Percentiles rank a stretch among this genome's conserved stretches.
Evolutionary conservation across 257 asterid genomes (phyloP).

Genomic region (Scutellaria minor): DNA sequence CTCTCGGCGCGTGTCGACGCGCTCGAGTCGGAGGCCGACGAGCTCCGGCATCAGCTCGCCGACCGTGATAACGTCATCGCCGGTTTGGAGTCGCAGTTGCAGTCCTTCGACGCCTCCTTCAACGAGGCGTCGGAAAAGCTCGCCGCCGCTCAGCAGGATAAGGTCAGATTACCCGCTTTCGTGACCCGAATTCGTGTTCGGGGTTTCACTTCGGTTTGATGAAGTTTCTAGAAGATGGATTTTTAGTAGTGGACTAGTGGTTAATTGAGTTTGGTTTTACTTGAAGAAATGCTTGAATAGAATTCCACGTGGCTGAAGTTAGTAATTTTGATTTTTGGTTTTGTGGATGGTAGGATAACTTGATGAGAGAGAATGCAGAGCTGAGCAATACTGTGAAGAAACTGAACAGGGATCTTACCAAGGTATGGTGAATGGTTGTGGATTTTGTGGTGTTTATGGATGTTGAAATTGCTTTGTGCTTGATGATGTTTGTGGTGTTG

Average conservation of each 20-base stretch:
- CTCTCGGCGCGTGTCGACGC: constrained; percentile 82
- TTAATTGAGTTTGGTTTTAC: neutral
- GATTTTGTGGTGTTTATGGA: neutral
- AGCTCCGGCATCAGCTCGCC: constrained; percentile 63
- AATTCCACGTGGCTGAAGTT: too few relatives aligned
- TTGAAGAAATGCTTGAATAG: neutral
- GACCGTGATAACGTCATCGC: constrained; percentile 71
- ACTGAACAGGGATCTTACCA: constrained; percentile 60
- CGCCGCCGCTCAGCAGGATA: constrained; percentile 64
- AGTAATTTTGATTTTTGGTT: neutral
- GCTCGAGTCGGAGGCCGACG: constrained; percentile 77
- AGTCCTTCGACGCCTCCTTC: constrained; percentile 69
- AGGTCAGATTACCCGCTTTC: constrained; percentile 53
- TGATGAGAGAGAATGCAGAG: constrained; percentile 51
- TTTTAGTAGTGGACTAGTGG: neutral
- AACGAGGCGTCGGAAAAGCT: constrained; percentile 60
- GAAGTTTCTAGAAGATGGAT: constrained; percentile 38
- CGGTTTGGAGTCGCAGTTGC: constrained; percentile 76
- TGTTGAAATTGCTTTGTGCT: neutral
- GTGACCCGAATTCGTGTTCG: neutral
- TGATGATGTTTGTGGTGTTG: neutral
- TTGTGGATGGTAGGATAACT: constrained; percentile 44
- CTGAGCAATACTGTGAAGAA: constrained; percentile 54
- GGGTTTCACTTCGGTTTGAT: constrained; percentile 26
- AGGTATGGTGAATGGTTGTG: constrained; percentile 38